A percentile compares a stretch with the other conserved stretches of the same genome.
Evolutionary conservation across 2,329 filamentous ascomycete species (phyloP).

Genomic region (Trichoderma sp.): DNA sequence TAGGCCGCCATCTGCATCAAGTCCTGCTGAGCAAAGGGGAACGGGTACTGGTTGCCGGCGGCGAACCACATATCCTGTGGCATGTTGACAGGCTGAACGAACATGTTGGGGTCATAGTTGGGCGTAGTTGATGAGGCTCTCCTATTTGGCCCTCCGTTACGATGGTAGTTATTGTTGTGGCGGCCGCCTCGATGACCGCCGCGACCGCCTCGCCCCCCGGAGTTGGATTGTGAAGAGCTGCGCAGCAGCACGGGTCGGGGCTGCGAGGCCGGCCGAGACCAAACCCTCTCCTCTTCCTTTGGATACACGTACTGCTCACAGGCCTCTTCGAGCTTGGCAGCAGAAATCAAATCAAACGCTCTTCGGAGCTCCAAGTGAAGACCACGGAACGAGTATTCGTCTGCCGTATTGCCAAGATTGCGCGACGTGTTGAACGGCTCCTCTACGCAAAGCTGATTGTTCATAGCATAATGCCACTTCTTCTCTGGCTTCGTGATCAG

Average conservation of each 20-base stretch:
- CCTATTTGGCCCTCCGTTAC: constrained; percentile 43
- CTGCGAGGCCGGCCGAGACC: constrained; percentile 53
- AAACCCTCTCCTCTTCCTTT: constrained; percentile 68
- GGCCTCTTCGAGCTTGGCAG: constrained; percentile 75
- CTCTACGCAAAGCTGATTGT: constrained; percentile 88
- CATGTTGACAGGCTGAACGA: constrained; percentile 43
- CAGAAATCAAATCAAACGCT: constrained; percentile 78
- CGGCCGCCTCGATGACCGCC: constrained; percentile 49
- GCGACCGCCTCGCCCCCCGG: constrained; percentile 45
- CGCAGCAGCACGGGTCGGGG: constrained; percentile 56
- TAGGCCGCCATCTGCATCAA: constrained; percentile 43
- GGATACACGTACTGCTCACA: constrained; percentile 89
- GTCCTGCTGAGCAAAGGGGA: constrained; percentile 41
- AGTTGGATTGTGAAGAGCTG: constrained; percentile 59
- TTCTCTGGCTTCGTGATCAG: constrained; percentile 80
- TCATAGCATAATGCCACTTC: constrained; percentile 75
- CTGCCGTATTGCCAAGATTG: constrained; percentile 93
- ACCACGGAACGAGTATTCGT: constrained; percentile 89
- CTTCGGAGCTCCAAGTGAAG: constrained; percentile 85
- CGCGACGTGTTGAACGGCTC: constrained; percentile 89
- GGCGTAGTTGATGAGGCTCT: constrained; percentile 52
- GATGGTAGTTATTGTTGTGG: constrained; percentile 39
- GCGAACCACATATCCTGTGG: constrained; percentile 52
- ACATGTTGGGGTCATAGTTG: constrained; percentile 50
- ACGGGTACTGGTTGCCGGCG: constrained; percentile 41